Evolutionary conservation across 306 rosid species (phyloP).

Genomic region (Prunus mongolica): DNA sequence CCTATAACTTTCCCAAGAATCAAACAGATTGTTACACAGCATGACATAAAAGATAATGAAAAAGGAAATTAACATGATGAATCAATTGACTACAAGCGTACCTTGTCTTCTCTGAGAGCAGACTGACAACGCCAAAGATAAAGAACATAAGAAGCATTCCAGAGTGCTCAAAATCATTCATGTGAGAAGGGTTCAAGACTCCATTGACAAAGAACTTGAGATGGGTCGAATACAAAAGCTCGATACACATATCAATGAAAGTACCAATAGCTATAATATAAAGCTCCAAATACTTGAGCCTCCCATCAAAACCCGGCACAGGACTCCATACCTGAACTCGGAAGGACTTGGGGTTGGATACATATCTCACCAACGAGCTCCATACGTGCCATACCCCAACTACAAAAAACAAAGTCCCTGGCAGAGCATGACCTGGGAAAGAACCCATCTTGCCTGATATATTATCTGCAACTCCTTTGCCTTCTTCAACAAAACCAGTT

Average conservation of each 20-base stretch:
- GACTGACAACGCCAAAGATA: constrained; percentile 57
- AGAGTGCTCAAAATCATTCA: constrained; percentile 93
- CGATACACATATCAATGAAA: constrained; percentile 83
- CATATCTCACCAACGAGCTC: constrained; percentile 64
- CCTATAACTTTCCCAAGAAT: not conserved
- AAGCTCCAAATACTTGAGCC: constrained; percentile 76
- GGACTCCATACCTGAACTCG: constrained; percentile 74
- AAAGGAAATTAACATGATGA: not conserved
- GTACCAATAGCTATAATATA: constrained; percentile 71
- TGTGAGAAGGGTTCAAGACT: constrained; percentile 75
- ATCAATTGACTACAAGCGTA: constrained; percentile 21
- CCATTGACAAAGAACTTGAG: constrained; percentile 69
- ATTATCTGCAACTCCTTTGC: constrained; percentile 8
- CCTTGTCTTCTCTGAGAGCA: constrained; percentile 78
- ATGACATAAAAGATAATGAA: not conserved
- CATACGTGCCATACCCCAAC: constrained; percentile 93
- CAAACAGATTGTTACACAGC: not conserved
- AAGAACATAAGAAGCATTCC: constrained; percentile 99
- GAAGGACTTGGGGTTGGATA: constrained; percentile 46
- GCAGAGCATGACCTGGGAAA: constrained; percentile 88
- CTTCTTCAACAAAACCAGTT: constrained; percentile 14
- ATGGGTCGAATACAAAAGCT: constrained; percentile 89
- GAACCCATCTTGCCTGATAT: constrained; percentile 62
- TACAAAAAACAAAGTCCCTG: constrained; percentile 86
- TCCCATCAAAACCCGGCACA: constrained; percentile 76